A percentile compares a stretch with the other conserved stretches of the same genome.
Conservation (phyloP, 495 filamentous ascomycete species). For the Penicillium taxi region DNA sequence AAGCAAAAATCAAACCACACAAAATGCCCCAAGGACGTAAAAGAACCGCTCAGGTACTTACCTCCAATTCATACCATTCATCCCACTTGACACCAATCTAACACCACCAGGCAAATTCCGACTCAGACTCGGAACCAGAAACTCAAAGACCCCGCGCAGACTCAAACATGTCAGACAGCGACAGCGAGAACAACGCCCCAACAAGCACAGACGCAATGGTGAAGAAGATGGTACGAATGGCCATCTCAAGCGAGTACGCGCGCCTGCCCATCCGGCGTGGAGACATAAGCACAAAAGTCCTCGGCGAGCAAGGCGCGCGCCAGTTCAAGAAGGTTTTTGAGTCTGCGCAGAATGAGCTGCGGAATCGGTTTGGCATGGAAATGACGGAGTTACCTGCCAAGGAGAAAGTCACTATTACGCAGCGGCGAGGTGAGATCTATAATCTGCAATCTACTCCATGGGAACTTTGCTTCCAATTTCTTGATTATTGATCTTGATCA, state of each 20-base stretch:
- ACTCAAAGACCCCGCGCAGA: slow-evolving; percentile 11
- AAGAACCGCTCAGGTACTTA: no score
- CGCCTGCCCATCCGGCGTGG: slow-evolving; percentile 65
- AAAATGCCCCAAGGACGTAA: no score
- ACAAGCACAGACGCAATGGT: slow-evolving; percentile 57
- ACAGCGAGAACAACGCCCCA: slow-evolving; percentile 23
- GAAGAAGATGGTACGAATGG: slow-evolving; percentile 88
- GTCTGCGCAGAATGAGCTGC: slow-evolving; percentile 56
- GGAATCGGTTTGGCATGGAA: slow-evolving; percentile 72
- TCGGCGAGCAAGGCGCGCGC: slow-evolving; percentile 33
- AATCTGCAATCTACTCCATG: no score
- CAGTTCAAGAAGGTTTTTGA: slow-evolving; percentile 65
- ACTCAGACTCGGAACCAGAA: slow-evolving; percentile 4
- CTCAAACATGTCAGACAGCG: slow-evolving; percentile 11
- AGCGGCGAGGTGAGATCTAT: slow-evolving; percentile 60
- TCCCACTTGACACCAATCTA: background rate
- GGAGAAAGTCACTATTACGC: slow-evolving; percentile 69
- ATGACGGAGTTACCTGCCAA: slow-evolving; percentile 69
- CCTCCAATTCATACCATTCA: background rate
- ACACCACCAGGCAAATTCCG: background rate
- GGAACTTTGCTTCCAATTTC: background rate
- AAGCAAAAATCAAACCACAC: no score
- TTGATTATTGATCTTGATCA: background rate
- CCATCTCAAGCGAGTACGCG: slow-evolving; percentile 81
- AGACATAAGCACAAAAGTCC: slow-evolving; percentile 66